Evolutionary conservation across 257 asterid genomes (phyloP).

Genomic region (Solanum bukasovii): DNA sequence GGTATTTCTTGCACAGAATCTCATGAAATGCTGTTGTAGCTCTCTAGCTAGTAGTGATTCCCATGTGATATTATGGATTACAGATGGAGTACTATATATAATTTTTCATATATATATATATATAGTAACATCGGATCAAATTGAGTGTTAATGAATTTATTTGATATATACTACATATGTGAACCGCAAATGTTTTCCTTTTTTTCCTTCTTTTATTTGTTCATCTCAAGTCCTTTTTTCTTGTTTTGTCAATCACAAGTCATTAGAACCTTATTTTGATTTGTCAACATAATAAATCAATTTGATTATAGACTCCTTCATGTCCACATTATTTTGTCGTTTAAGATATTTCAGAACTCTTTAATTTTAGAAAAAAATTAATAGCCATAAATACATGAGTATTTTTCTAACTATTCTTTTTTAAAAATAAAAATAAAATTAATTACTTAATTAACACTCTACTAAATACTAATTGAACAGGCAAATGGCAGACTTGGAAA

Average conservation of each 20-base stretch:
- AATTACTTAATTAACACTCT: not conserved
- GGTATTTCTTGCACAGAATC: conserved; percentile 21
- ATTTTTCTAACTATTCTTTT: not conserved
- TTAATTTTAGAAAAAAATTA: too few species aligned
- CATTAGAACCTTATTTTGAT: not conserved
- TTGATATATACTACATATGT: not conserved
- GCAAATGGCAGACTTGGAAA: not conserved
- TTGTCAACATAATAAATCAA: not conserved
- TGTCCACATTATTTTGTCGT: not conserved
- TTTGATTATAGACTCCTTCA: too few species aligned
- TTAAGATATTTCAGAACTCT: not conserved
- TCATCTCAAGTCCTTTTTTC: not conserved
- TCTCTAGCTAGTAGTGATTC: conserved; percentile 14
- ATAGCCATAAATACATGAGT: not conserved
- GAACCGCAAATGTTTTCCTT: not conserved
- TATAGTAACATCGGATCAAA: not conserved
- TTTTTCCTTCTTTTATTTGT: not conserved
- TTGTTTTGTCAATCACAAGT: too few species aligned
- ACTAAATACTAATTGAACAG: too few species aligned
- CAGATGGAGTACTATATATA: not conserved
- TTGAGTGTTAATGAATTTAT: not conserved
- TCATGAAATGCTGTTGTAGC: conserved; percentile 11
- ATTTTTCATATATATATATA: not conserved
- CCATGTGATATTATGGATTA: conserved; percentile 21
- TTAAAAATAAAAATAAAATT: too few species aligned